Evolutionary conservation across 257 asterid genomes (phyloP).

Genomic region (Lantana camara): DNA sequence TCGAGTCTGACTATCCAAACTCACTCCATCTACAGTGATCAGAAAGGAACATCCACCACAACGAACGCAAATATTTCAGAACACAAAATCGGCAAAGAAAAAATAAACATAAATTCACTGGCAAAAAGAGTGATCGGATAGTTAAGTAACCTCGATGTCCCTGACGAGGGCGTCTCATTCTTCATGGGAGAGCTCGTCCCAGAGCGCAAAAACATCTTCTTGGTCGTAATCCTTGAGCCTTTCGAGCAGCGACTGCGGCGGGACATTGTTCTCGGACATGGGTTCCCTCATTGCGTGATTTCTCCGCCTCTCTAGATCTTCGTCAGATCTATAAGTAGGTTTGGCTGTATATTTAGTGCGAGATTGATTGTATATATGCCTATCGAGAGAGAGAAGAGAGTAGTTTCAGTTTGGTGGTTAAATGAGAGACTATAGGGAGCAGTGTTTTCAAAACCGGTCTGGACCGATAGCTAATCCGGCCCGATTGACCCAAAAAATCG

Average conservation of each 20-base stretch:
- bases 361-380: slow-evolving; percentile 2
- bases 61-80: slow-evolving; percentile 12
- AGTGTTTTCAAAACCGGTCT: too few species aligned
- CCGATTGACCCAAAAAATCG: too few species aligned
- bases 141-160: slow-evolving; percentile 69
- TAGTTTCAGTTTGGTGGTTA: slow-evolving; percentile 50
- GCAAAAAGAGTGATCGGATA: not conserved
- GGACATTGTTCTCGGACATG: slow-evolving; percentile 34
- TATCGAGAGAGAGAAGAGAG: not conserved
- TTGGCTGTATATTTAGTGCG: slow-evolving; percentile 4
- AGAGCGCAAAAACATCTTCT: slow-evolving; percentile 80
- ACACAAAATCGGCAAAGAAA: slow-evolving; percentile 7
- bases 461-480: too few species aligned
- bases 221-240: slow-evolving; percentile 97
- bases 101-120: not conserved
- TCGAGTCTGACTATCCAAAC: not conserved
- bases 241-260: slow-evolving; percentile 85
- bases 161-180: slow-evolving; percentile 74
- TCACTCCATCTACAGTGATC: slow-evolving; percentile 9
- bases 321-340: slow-evolving; percentile 33
- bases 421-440: too few species aligned
- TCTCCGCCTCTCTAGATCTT: slow-evolving; percentile 40
- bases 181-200: slow-evolving; percentile 82
- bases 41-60: slow-evolving; percentile 20
- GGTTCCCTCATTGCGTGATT: slow-evolving; percentile 48